Conservation (phyloP, 495 filamentous ascomycete genomes). For the Neurospora tetrasperma region DNA sequence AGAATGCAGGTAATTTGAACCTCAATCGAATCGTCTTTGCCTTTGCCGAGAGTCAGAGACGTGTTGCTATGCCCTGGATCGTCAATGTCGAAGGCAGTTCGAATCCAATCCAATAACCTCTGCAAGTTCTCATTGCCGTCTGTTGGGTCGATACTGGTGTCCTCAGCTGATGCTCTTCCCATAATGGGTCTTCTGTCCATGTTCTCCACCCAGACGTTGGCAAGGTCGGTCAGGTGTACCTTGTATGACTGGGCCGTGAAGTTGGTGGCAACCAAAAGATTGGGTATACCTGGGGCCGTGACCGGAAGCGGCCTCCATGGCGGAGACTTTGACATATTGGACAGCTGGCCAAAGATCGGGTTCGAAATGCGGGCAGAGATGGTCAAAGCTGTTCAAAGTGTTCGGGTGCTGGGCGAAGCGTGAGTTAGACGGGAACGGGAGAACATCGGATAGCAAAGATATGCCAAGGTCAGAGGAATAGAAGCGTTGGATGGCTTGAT, state of each 20-base stretch:
- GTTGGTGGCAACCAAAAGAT: slow-evolving; percentile 32
- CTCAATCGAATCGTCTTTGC: slow-evolving; percentile 34
- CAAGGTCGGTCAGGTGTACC: slow-evolving; percentile 73
- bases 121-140: slow-evolving; percentile 62
- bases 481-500: not conserved
- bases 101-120: slow-evolving; percentile 64
- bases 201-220: slow-evolving; percentile 71
- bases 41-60: slow-evolving; percentile 24
- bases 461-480: not conserved
- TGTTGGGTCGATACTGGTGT: slow-evolving; percentile 76
- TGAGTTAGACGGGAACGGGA: not conserved
- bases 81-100: slow-evolving; percentile 43
- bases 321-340: slow-evolving; percentile 17
- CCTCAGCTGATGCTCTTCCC: slow-evolving; percentile 50
- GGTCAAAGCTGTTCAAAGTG: not conserved
- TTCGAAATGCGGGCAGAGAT: not conserved
- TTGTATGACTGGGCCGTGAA: slow-evolving; percentile 49
- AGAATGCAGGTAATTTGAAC: slow-evolving; percentile 51
- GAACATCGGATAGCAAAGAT: not conserved
- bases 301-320: slow-evolving; percentile 27
- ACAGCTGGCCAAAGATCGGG: not conserved
- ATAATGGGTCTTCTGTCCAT: slow-evolving; percentile 55
- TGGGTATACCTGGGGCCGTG: slow-evolving; percentile 25
- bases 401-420: not conserved
- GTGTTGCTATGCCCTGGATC: slow-evolving; percentile 29